A percentile compares a stretch with the other conserved stretches of the same genome.
These are phyloP conservation scores for Dendrothele bispora DNA, from an alignment of 768 basidiomycete species.

Conservation along the genomic window DNA sequence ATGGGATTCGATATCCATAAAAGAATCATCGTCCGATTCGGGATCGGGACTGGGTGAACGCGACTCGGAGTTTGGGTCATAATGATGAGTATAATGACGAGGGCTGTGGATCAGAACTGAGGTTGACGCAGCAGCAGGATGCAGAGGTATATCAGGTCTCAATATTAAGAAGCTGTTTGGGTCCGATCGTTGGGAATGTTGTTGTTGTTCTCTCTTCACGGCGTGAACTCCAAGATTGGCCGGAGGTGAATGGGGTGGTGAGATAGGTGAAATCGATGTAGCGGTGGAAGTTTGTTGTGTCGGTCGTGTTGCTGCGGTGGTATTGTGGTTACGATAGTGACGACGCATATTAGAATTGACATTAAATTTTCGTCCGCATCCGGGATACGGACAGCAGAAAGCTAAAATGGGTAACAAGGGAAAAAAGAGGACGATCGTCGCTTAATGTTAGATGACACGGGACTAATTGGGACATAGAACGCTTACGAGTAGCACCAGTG, in stretches of 20 bases:
- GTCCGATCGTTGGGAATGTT: constrained; percentile 2
- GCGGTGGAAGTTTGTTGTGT: not conserved
- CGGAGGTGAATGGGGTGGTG: not conserved
- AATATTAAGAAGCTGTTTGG: not conserved
- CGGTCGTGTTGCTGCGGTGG: not conserved
- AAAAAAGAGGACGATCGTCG: too few species aligned
- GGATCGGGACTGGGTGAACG: not conserved
- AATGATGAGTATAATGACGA: not conserved
- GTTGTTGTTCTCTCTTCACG: not conserved
- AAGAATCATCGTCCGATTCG: constrained; percentile 6
- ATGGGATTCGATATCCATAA: too few species aligned
- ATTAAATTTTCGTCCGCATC: constrained; percentile 77
- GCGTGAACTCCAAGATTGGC: not conserved
- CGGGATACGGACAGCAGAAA: constrained; percentile 71
- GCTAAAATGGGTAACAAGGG: too few species aligned
- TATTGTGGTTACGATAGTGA: constrained; percentile 66
- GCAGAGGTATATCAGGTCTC: constrained; percentile 3
- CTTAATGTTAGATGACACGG: not conserved
- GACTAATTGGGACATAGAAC: not conserved
- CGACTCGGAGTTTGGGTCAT: not conserved
- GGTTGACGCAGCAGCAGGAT: constrained; percentile 1
- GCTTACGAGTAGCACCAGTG: constrained; percentile 70
- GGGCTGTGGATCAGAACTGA: not conserved
- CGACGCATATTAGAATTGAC: constrained; percentile 86
- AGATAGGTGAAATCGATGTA: not conserved